Conservation (phyloP, 148 eudicot genomes). For the Chenopodium quinoa region DNA sequence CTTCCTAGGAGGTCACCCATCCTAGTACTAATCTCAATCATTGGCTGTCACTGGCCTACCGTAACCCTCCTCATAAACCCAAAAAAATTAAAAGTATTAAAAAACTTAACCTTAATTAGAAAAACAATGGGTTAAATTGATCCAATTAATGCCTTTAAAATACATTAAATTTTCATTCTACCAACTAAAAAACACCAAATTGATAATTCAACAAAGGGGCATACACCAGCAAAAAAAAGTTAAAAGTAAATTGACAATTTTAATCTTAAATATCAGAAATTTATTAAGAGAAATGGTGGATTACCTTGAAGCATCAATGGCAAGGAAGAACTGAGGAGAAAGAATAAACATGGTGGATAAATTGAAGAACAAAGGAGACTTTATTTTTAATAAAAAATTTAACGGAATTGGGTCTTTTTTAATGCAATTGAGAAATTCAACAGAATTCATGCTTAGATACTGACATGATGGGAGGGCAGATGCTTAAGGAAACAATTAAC, state of each 20-base stretch:
- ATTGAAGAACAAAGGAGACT: no score
- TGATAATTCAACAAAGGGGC: neutral
- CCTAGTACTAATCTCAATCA: no score
- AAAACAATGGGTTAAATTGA: neutral
- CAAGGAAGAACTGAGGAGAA: neutral
- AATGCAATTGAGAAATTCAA: no score
- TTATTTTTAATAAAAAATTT: no score
- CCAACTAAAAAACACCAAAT: neutral
- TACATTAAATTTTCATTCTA: neutral
- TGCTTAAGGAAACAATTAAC: neutral
- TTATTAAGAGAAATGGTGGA: neutral
- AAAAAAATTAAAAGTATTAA: conserved; percentile 10
- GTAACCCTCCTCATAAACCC: neutral
- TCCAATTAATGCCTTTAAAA: neutral
- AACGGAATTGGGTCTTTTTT: no score
- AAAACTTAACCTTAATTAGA: neutral
- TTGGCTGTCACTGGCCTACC: no score
- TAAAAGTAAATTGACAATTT: neutral
- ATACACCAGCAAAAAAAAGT: neutral
- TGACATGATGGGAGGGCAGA: no score
- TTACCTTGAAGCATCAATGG: neutral
- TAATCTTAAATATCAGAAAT: neutral
- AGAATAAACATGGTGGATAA: neutral
- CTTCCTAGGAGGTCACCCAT: no score
- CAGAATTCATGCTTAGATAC: no score